These are phyloP conservation scores for Lactarius evosmus DNA, from an alignment of 768 basidiomycete genomes.

Conservation along the genomic window DNA sequence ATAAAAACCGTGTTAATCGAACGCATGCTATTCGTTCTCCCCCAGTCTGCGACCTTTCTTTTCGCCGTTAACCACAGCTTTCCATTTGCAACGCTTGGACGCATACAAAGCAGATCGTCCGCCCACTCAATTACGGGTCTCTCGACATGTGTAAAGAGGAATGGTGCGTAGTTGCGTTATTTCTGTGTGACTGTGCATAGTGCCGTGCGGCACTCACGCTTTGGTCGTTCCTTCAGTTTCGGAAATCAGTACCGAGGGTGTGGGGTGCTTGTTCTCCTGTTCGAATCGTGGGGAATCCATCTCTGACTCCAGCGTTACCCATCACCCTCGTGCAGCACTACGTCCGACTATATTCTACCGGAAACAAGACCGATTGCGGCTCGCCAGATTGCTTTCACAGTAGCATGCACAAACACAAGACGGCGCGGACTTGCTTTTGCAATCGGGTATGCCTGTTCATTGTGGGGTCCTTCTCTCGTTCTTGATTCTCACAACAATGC, in stretches of 20 bases:
- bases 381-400: slow-evolving; percentile 51
- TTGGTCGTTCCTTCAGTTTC: slow-evolving; percentile 9
- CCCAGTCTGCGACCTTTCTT: background rate
- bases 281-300: background rate
- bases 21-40: background rate
- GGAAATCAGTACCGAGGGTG: slow-evolving; percentile 30
- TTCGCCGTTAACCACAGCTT: background rate
- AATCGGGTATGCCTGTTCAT: slow-evolving; percentile 35
- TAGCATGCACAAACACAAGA: slow-evolving; percentile 55
- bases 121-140: background rate
- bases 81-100: background rate
- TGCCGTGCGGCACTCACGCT: background rate
- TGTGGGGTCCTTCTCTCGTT: slow-evolving; percentile 4
- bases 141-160: slow-evolving; percentile 28
- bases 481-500: slow-evolving; percentile 5
- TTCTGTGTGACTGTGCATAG: background rate
- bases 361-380: slow-evolving; percentile 54
- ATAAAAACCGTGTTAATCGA: slow-evolving; percentile 16
- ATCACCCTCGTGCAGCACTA: slow-evolving; percentile 50
- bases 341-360: slow-evolving; percentile 59
- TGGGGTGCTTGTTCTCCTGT: slow-evolving; percentile 19
- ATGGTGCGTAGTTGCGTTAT: slow-evolving; percentile 21
- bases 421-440: slow-evolving; percentile 57
- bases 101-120: background rate
- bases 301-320: slow-evolving; percentile 1